These are phyloP conservation scores for Alternaria arborescens DNA, from an alignment of 2,329 filamentous ascomycete genomes.

Conservation along the genomic window DNA sequence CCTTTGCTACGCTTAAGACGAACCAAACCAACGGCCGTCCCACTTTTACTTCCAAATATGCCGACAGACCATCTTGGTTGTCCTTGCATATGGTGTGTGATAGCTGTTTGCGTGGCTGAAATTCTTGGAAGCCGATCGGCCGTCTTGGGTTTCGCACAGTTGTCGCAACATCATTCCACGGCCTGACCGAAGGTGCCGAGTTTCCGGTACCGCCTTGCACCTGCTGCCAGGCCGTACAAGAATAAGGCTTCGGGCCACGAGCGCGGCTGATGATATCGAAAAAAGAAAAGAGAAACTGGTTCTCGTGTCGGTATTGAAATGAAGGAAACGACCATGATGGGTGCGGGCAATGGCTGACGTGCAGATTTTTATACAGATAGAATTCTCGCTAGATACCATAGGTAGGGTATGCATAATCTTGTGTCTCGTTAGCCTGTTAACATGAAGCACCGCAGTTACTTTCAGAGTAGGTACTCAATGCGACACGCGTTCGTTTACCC, in stretches of 20 bases:
- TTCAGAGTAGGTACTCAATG: neutral
- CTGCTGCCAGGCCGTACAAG: neutral
- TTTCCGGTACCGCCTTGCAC: neutral
- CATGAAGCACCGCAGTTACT: neutral
- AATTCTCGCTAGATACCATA: neutral
- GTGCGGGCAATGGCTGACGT: neutral
- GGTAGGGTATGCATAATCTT: neutral
- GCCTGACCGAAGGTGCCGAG: neutral
- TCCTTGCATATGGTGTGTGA: neutral
- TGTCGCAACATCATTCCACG: conserved; percentile 8
- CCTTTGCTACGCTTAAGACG: neutral
- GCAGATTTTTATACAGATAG: neutral
- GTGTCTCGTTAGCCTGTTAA: neutral
- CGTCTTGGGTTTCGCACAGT: conserved; percentile 14
- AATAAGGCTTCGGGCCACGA: neutral
- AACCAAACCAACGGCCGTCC: neutral
- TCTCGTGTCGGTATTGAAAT: neutral
- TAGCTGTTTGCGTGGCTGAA: conserved; percentile 1
- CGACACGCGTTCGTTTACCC: neutral
- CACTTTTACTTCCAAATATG: neutral
- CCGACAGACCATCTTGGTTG: neutral
- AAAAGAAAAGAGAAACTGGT: neutral
- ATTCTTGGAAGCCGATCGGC: conserved; percentile 16
- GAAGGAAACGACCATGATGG: neutral
- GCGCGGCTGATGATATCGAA: neutral